These are phyloP conservation scores for Tephrocybe sp. DNA, from an alignment of 768 basidiomycete species.

Conservation along the genomic window DNA sequence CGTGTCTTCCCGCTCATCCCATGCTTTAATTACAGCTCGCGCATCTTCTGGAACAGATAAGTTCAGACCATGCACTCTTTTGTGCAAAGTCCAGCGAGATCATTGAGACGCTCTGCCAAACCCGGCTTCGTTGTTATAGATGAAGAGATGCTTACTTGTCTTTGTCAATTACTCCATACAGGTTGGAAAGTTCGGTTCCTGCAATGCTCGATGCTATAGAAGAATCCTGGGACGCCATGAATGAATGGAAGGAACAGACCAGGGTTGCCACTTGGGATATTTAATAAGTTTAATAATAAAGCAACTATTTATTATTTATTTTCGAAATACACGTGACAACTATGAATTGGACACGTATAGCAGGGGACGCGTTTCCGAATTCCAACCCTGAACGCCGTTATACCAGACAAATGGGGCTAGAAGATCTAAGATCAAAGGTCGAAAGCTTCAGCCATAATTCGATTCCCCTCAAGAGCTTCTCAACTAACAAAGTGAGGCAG, in stretches of 20 bases:
- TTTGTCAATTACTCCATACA: slow-evolving; percentile 60
- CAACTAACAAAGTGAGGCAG: too few species aligned
- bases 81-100: slow-evolving; percentile 21
- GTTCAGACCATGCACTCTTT: slow-evolving; percentile 80
- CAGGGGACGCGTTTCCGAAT: too few species aligned
- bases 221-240: slow-evolving; percentile 17
- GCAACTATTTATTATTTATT: too few species aligned
- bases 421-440: too few species aligned
- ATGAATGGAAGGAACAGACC: not conserved
- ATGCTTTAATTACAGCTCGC: slow-evolving; percentile 73
- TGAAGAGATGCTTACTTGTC: slow-evolving; percentile 50
- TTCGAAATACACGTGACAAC: too few species aligned
- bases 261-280: not conserved
- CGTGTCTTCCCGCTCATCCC: slow-evolving; percentile 74
- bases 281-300: too few species aligned
- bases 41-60: slow-evolving; percentile 80
- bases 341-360: too few species aligned
- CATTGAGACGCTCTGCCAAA: slow-evolving; percentile 16
- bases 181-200: slow-evolving; percentile 49
- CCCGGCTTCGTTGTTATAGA: not conserved
- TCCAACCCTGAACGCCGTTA: too few species aligned
- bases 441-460: too few species aligned
- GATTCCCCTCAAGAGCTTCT: too few species aligned
- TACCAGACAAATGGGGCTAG: too few species aligned
- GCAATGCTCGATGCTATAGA: slow-evolving; percentile 44